phyloP scores from a whole-genome alignment of 306 rosid species.

The Coriaria nepalensis region DNA sequence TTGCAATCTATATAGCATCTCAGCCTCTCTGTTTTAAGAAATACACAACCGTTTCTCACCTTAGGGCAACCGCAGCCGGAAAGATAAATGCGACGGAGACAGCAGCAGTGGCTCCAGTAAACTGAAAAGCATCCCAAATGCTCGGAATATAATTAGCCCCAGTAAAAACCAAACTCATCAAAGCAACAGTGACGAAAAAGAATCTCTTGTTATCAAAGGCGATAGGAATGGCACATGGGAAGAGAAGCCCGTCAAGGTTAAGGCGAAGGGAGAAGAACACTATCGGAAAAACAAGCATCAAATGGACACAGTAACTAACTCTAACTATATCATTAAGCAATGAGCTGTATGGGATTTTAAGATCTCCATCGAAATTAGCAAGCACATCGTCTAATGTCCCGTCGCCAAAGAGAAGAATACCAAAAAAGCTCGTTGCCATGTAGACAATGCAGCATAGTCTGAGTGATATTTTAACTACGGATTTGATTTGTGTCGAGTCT shows the following conservation, averaged over 20 bases:
- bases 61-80: constrained; percentile 51
- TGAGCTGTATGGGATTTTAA: constrained; percentile 47
- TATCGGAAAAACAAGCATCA: constrained; percentile 66
- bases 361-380: constrained; percentile 68
- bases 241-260: constrained; percentile 52
- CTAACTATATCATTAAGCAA: constrained; percentile 56
- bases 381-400: constrained; percentile 53
- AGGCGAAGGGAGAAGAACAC: constrained; percentile 70
- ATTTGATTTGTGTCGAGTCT: constrained; percentile 43
- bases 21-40: not conserved
- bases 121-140: constrained; percentile 79
- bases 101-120: constrained; percentile 69
- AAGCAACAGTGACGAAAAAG: constrained; percentile 32
- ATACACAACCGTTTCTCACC: constrained; percentile 17
- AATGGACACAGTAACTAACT: constrained; percentile 64
- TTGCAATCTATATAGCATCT: not conserved
- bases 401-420: constrained; percentile 57
- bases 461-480: constrained; percentile 37
- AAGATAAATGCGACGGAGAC: constrained; percentile 47
- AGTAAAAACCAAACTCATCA: constrained; percentile 42
- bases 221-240: constrained; percentile 49
- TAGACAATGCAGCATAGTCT: constrained; percentile 40
- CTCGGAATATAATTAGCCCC: constrained; percentile 65
- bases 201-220: constrained; percentile 41
- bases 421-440: constrained; percentile 47